Base-by-base conservation (phyloP, 805 yeast species). In the Saturnispora besseyi region DNA sequence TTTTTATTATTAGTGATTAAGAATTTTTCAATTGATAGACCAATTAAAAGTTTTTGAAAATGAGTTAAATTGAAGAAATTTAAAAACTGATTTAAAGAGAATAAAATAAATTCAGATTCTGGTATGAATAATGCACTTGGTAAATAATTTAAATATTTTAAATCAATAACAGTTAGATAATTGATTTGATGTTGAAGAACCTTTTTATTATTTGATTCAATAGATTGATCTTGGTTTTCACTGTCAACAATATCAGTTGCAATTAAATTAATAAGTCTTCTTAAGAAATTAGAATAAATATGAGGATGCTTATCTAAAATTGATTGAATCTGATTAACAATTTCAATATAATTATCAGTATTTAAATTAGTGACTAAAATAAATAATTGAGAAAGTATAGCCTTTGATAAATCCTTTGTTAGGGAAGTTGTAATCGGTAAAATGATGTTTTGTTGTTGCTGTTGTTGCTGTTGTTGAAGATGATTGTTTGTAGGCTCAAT, bases 361-460 rank as follows among this genome's bases (percentile, higher is more conserved):
- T 69, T 62, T 53, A 74, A 64, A 22, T 77, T 72, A 36, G 76
- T 66, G 45, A 75, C 65, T 45, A 81, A 64, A 45, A 81, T 69
- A 18, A 77, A 70, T 40, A 82, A 59, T 63, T 82, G 87, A 33
- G 79, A 74, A 51, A 73, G 59, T 42, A 74, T 64, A 46, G 77
- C 69, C 51, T 53, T 57, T 42, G 44, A 36, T 29, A 60, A 45
- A 41, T 55, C 59, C 44, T 49, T 50, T 18, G 56, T 30, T 30
- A 56, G 32, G 10, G 55, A 48, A 18, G 53, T 45, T 30, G 41
- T 47, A 12, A 42, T 32, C 21, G 46, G 37, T n/a, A 32, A 28
- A 34, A 29, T 42, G 30, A 4, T 41, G 46, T 15, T 24, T 22
- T 22, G 24, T 24, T 24, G 24, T 6, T 38, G 13, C 22, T n/a